These are phyloP conservation scores for Phytopythium aichiense DNA, from an alignment of 352 stramenopile genomes.

Conservation along the genomic window DNA sequence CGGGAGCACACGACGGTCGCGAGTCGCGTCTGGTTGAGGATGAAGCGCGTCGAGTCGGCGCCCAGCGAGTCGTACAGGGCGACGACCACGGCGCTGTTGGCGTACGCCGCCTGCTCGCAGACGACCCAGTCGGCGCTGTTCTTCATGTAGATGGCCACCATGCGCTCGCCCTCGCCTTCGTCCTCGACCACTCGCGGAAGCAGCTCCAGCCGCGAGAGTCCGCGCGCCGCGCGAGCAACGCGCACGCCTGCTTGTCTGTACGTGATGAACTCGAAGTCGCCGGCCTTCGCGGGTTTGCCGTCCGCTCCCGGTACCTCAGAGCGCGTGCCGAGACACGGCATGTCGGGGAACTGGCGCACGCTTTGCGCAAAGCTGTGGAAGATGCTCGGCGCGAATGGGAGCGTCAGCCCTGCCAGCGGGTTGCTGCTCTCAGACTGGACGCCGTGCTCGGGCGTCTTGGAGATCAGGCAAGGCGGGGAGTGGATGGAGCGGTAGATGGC, in stretches of 20 bases:
- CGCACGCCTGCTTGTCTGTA: conserved; percentile 45
- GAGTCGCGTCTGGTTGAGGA: conserved; percentile 74
- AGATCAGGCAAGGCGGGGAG: conserved; percentile 2
- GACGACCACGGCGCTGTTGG: conserved; percentile 35
- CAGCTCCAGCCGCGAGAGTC: conserved; percentile 42
- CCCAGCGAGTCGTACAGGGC: conserved; percentile 83
- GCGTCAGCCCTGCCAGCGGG: conserved; percentile 37
- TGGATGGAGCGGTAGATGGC: conserved; percentile 41
- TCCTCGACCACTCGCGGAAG: conserved; percentile 24
- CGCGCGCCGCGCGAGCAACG: conserved; percentile 29
- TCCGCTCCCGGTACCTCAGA: conserved; percentile 21
- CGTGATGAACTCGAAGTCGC: conserved; percentile 50
- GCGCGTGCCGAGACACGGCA: conserved; percentile 39
- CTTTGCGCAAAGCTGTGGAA: conserved; percentile 47
- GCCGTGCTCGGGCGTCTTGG: not conserved
- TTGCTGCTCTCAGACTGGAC: conserved; percentile 5
- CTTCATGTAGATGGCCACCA: conserved; percentile 95
- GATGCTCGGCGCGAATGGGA: conserved; percentile 29
- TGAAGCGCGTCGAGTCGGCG: conserved; percentile 61
- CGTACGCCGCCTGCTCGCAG: conserved; percentile 80
- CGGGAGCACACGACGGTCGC: conserved; percentile 62
- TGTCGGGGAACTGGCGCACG: conserved; percentile 16
- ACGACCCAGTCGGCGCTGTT: conserved; percentile 96
- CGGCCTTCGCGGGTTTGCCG: conserved; percentile 6
- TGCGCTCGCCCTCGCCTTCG: conserved; percentile 39